These are phyloP conservation scores for Globisporangium paddicum DNA, from an alignment of 352 stramenopile species.

Conservation along the genomic window DNA sequence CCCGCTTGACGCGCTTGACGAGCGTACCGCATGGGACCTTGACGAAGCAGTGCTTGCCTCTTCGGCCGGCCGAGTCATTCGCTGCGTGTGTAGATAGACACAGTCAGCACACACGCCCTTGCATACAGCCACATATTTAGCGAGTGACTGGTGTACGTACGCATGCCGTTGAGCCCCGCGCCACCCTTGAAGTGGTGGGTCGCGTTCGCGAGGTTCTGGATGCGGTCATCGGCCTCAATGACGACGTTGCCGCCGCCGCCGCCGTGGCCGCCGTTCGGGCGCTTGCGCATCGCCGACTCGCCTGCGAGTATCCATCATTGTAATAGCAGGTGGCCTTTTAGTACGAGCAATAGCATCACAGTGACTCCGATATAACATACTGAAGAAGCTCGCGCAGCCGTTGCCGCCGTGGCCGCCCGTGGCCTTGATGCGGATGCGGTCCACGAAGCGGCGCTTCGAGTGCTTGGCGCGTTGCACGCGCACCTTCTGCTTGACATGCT, in stretches of 20 bases:
- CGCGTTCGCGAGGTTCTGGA: conserved; percentile 82
- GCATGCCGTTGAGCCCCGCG: conserved; percentile 74
- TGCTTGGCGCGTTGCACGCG: conserved; percentile 76
- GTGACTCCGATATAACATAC: conserved; percentile 16
- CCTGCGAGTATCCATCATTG: conserved; percentile 12
- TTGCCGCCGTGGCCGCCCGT: conserved; percentile 86
- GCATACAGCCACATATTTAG: not conserved
- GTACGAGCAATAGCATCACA: not conserved
- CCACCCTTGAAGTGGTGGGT: conserved; percentile 84
- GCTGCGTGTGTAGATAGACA: conserved; percentile 27
- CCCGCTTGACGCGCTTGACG: conserved; percentile 81
- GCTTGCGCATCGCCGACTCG: conserved; percentile 66
- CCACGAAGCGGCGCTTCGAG: conserved; percentile 88
- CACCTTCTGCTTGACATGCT: conserved; percentile 87
- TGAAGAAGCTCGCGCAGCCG: conserved; percentile 85
- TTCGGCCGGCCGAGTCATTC: conserved; percentile 69
- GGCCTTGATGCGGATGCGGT: conserved; percentile 87
- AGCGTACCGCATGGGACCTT: conserved; percentile 85
- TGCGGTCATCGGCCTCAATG: conserved; percentile 61
- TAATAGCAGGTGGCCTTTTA: not conserved
- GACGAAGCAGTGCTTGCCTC: conserved; percentile 76
- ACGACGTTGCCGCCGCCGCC: conserved; percentile 79
- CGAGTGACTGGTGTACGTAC: conserved; percentile 32
- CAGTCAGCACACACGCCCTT: not conserved
- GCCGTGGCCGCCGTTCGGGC: conserved; percentile 81